These are phyloP conservation scores for Chlorella sp. DNA, from an alignment of 139 green algal species.

Conservation along the genomic window DNA sequence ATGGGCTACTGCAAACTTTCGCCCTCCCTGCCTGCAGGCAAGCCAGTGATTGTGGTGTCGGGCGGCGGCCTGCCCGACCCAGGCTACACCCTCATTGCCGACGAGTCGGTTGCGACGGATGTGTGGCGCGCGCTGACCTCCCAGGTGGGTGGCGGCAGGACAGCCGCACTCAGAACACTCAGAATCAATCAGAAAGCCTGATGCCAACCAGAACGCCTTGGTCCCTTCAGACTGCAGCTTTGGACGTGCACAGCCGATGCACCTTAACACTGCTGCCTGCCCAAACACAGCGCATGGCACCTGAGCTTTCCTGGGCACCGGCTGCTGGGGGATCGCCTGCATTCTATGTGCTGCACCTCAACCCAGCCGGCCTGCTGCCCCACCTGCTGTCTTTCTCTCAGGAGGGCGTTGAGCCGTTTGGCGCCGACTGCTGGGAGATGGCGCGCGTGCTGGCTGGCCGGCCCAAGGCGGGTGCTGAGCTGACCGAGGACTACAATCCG, in stretches of 20 bases:
- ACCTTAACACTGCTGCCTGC: too few species aligned
- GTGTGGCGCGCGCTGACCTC: not conserved
- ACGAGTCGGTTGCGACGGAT: conserved; percentile 52
- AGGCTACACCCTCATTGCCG: conserved; percentile 81
- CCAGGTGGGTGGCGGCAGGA: not conserved
- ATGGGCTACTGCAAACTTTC: too few species aligned
- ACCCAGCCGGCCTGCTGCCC: not conserved
- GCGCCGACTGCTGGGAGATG: conserved; percentile 74
- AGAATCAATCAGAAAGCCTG: too few species aligned
- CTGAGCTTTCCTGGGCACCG: conserved; percentile 54
- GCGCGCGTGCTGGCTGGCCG: conserved; percentile 71
- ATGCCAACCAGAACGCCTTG: too few species aligned
- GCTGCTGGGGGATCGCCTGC: conserved; percentile 75
- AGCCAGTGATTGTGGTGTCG: conserved; percentile 64
- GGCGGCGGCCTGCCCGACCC: conserved; percentile 47
- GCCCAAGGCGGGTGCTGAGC: conserved; percentile 65
- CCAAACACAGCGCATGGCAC: too few species aligned
- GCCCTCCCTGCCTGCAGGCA: not conserved
- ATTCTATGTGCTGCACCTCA: conserved; percentile 47
- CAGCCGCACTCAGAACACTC: too few species aligned
- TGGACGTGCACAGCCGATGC: too few species aligned
- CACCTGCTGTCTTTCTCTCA: not conserved
- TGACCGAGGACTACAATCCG: conserved; percentile 73
- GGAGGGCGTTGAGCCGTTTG: conserved; percentile 79
- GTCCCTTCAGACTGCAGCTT: too few species aligned